Evolutionary conservation across 169 alveolate genomes (phyloP).

Genomic region (Cryptosporidium felis): DNA sequence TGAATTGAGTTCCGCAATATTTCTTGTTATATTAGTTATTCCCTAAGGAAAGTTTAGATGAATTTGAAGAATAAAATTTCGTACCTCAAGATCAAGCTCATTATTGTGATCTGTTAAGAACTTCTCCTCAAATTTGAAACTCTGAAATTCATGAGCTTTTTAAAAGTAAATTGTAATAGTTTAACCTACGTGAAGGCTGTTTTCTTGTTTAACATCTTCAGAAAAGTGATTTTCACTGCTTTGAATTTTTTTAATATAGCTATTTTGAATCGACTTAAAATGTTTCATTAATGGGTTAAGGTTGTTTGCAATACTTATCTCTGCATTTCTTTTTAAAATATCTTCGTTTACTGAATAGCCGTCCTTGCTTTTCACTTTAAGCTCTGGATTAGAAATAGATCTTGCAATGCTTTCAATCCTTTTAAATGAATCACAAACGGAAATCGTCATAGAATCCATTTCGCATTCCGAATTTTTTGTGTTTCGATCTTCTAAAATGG

Average conservation of each 20-base stretch:
- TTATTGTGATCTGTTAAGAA: not conserved
- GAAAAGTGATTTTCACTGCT: constrained; percentile 71
- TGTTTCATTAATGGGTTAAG: constrained; percentile 76
- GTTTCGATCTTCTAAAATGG: constrained; percentile 67
- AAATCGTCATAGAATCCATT: not conserved
- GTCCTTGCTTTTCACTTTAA: constrained; percentile 59
- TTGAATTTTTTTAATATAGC: constrained; percentile 74
- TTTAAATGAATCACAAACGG: constrained; percentile 30
- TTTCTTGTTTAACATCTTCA: constrained; percentile 36
- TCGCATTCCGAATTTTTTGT: constrained; percentile 14
- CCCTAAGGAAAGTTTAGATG: constrained; percentile 73
- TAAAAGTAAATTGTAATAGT: too few species aligned
- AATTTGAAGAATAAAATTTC: constrained; percentile 52
- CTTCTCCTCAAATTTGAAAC: not conserved
- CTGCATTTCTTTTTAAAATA: constrained; percentile 77
- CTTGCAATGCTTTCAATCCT: constrained; percentile 41
- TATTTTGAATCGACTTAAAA: constrained; percentile 76
- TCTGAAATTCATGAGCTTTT: not conserved
- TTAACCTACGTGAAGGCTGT: not conserved
- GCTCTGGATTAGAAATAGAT: constrained; percentile 67
- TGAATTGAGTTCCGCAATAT: constrained; percentile 78
- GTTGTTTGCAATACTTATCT: constrained; percentile 75
- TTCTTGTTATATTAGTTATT: constrained; percentile 78
- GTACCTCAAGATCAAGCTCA: not conserved
- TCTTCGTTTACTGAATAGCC: constrained; percentile 56